Evolutionary conservation across 2,329 filamentous ascomycete genomes (phyloP), one percentile per base, ranked within the genome.

Genomic region (Phyllosticta paracitricarpa): DNA sequence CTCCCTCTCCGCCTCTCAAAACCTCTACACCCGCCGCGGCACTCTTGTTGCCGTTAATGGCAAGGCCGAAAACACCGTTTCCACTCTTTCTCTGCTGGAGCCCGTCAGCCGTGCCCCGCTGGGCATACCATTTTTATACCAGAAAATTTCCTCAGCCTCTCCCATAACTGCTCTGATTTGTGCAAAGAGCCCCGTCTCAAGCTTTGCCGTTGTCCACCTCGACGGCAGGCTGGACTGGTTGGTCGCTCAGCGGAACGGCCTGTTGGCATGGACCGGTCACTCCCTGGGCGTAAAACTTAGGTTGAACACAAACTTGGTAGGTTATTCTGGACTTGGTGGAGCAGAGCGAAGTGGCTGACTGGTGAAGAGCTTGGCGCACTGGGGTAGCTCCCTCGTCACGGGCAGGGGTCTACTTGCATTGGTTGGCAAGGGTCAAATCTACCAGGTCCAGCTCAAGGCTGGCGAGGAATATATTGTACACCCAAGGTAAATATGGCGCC

Each of bases 171-270:
- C 91, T 33, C 79, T 99, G 65, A 88, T 99, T 67, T 89, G 89
- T 30, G 91, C 93, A 25, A 94, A 91, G 72, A 91, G 91, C 4
- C 85, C 90, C 4, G 86, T 88, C 58, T 94, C 92, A 0, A 92
- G 91, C 5, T 92, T 99, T 67, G 86, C 89, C 12, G 85, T 96
- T 7, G 82, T 99, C 26, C 89, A 93, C 71, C 84, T 99, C 57
- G 91, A 99, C 77, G 94, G 94, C 62, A 91, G 91, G 4, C 87
- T 91, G 62, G 94, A 99, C 76, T 99, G 94, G 93, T 89, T 96
- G 80, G 79, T 99, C 8, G 84, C 90, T 6, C 92, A 97, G 72
- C 84, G 90, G 64, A 88, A 89, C 66, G 91, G 91, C 1, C 80
- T 99, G 59, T 81, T 97, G n/a, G 94, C 94, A 60, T 99, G 94